Evolutionary conservation across 225 moss, liverwort and hornwort genomes (phyloP), one percentile per base, ranked within the genome.

Genomic region (Bryum argenteum): DNA sequence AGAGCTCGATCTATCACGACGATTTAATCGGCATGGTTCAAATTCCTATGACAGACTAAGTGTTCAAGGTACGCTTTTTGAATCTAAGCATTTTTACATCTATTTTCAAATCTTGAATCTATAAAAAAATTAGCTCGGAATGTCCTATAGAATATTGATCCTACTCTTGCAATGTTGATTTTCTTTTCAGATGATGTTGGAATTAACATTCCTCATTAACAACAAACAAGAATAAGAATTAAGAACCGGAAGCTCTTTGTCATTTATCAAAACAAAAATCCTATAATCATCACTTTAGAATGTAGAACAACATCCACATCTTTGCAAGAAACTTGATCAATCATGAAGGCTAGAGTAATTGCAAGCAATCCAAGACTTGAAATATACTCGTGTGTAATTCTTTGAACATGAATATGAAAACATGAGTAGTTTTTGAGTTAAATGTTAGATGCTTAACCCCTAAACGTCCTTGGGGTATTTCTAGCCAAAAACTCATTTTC

Each of bases 1-100:
- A 42, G 96, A 96, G 51, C 83, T 96, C 53, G 79, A 85, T 2
- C 77, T 89, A 85, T 84, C 79, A 48, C 79, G 78, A 2, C 70
- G 71, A 10, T 67, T 84, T 10, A n/a, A 58, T 43, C 42, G 52
- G 20, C 33, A 58, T 51, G 69, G 62, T 45, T 77, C 62, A 1
- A 8, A 0, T 1, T 12, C 45, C 19, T 79, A 84, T 4, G 65
- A 70, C 66, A 68, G 73, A 67, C 23, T 84, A 21, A 76, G 70
- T 13, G 4, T 74, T 26, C 73, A 84, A 77, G 80, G 80, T 80
- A 20, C 0, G 9, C 0, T 6, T 13, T 7, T 13, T 19, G 0
- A 0, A 4, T 14, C 61, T 42, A 0, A 68, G 19, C 16, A 1
- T 11, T n/a, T n/a, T n/a, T 16, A 43, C 4, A 0, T 0, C n/a